phyloP scores from a whole-genome alignment of 306 rosid genomes.

The Vigna angularis region DNA sequence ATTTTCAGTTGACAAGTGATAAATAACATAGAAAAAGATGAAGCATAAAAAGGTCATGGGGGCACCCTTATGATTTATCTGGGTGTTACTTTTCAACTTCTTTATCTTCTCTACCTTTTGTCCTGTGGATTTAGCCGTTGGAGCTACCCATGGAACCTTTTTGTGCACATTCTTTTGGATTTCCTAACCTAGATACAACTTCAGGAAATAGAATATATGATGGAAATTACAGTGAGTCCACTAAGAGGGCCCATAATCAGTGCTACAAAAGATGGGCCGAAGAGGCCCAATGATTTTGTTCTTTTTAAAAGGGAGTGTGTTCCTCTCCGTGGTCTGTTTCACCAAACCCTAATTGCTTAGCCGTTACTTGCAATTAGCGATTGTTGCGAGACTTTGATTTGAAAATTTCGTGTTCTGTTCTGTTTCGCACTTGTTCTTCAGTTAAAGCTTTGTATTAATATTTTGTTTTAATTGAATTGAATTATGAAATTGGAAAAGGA shows the following conservation, averaged over 20 bases:
- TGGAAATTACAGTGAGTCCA: background rate
- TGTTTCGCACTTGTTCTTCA: background rate
- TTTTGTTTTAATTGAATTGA: background rate
- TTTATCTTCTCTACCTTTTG: slow-evolving; percentile 40
- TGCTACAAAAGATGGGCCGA: background rate
- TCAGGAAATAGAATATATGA: too few relatives aligned
- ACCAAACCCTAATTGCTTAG: slow-evolving; percentile 24
- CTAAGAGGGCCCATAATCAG: background rate
- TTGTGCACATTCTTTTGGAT: background rate
- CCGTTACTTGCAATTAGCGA: background rate
- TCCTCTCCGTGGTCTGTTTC: too few relatives aligned
- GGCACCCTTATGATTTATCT: slow-evolving; percentile 28
- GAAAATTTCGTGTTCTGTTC: background rate
- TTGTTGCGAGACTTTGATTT: background rate
- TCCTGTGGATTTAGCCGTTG: slow-evolving; percentile 44
- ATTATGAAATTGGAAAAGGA: background rate
- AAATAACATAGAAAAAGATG: slow-evolving; percentile 8
- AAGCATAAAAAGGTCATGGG: slow-evolving; percentile 30
- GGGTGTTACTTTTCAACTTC: slow-evolving; percentile 25
- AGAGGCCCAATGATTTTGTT: background rate
- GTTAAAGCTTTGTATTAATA: too few relatives aligned
- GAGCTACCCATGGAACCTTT: slow-evolving; percentile 23
- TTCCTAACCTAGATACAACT: too few relatives aligned
- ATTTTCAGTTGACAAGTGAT: background rate
- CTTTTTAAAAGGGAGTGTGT: background rate